phyloP scores from a whole-genome alignment of 169 alveolate species.

The Plasmodium inui region DNA sequence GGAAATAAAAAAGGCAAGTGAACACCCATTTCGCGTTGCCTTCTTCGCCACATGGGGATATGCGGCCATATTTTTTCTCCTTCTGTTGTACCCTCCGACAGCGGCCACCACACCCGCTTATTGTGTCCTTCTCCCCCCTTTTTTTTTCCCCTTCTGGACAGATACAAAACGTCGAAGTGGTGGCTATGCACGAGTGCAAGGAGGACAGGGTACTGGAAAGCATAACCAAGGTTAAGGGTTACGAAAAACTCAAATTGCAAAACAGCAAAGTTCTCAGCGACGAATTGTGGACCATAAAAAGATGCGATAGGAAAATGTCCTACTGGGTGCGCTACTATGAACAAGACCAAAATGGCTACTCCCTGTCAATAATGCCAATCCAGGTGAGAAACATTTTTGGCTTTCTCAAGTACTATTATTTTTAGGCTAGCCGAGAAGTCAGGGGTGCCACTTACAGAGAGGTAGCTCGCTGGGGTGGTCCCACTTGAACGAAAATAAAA shows the following conservation, averaged over 20 bases:
- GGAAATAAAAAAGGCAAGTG: neutral
- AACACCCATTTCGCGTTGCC: neutral
- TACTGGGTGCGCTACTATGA: conserved; percentile 80
- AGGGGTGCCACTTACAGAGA: neutral
- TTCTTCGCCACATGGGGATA: neutral
- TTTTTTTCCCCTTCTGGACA: conserved; percentile 9
- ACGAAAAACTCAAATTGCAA: conserved; percentile 40
- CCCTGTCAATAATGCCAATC: conserved; percentile 78
- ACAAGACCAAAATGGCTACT: conserved; percentile 85
- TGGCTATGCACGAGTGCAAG: conserved; percentile 78
- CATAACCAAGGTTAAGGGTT: conserved; percentile 42
- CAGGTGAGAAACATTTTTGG: conserved; percentile 76
- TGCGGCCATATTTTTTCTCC: neutral
- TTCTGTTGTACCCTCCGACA: neutral
- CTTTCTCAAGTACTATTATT: conserved; percentile 77
- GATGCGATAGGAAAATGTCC: conserved; percentile 77
- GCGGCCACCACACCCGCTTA: neutral
- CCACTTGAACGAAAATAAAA: neutral
- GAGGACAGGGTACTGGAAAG: conserved; percentile 78
- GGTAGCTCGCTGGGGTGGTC: neutral
- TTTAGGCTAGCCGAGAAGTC: neutral
- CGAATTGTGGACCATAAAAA: conserved; percentile 82
- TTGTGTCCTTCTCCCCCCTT: neutral
- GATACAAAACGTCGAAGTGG: conserved; percentile 86
- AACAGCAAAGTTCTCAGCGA: conserved; percentile 68